Evolutionary conservation across 1,284 basidiomycete genomes (phyloP).

Genomic region (Sanghuangporus baumii): DNA sequence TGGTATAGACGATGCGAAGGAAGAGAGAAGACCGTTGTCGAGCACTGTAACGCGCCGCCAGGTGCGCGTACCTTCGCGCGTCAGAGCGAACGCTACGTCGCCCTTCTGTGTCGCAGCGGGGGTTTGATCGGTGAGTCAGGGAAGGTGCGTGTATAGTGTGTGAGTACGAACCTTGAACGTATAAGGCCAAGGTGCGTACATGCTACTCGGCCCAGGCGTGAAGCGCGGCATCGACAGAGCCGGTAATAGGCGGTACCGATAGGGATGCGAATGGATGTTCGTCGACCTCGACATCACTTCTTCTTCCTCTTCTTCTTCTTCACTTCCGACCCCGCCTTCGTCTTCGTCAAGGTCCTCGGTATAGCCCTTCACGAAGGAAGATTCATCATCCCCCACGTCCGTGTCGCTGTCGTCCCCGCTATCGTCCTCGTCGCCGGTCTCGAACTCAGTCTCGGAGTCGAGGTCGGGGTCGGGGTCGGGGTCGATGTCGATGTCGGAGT

Average conservation of each 20-base stretch:
- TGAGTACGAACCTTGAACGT: conserved; percentile 1
- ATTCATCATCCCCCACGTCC: background rate
- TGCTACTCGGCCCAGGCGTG: background rate
- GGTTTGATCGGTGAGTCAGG: background rate
- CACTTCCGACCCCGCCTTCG: background rate
- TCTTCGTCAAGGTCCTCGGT: background rate
- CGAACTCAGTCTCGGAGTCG: background rate
- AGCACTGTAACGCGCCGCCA: conserved; percentile 4
- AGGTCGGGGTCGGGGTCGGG: background rate
- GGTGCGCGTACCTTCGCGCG: background rate
- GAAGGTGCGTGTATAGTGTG: background rate
- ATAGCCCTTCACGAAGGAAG: background rate
- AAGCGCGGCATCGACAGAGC: background rate
- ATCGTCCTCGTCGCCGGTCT: background rate
- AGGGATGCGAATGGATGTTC: background rate
- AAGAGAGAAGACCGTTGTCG: background rate
- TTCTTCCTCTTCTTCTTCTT: background rate
- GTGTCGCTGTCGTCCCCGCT: background rate
- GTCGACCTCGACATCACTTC: background rate
- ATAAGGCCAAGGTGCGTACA: conserved; percentile 9
- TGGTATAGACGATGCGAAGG: background rate
- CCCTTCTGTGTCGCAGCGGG: background rate
- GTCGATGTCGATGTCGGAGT: no score
- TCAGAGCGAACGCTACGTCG: background rate
- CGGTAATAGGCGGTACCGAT: background rate